Conservation (phyloP, 2,329 filamentous ascomycete species). For the Claviceps monticola region DNA sequence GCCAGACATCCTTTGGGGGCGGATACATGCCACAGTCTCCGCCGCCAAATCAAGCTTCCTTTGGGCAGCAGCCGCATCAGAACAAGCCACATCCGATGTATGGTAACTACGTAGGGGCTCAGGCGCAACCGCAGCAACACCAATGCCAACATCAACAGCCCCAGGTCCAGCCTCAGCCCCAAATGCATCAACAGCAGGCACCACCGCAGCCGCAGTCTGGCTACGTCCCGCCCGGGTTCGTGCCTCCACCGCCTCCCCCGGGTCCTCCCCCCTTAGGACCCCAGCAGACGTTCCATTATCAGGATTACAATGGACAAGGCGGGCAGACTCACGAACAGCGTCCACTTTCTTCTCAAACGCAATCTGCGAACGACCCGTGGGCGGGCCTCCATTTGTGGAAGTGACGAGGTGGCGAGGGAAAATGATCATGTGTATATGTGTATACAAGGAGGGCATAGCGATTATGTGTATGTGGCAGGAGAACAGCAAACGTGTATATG, state of each 20-base stretch:
- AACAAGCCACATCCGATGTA: slow-evolving; percentile 29
- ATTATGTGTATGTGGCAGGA: too few relatives aligned
- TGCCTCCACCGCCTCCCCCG: slow-evolving; percentile 49
- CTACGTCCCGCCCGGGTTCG: slow-evolving; percentile 42
- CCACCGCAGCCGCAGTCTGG: slow-evolving; percentile 19
- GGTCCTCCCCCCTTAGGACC: slow-evolving; percentile 47
- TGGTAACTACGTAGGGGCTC: slow-evolving; percentile 24
- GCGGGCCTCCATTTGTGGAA: slow-evolving; percentile 40
- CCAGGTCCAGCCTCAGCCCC: background rate
- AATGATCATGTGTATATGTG: background rate
- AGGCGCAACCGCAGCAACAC: background rate
- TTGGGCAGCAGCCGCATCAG: slow-evolving; percentile 24
- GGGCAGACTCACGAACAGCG: slow-evolving; percentile 7
- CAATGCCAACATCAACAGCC: background rate
- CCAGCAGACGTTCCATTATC: slow-evolving; percentile 47
- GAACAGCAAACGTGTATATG: too few relatives aligned
- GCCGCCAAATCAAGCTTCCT: slow-evolving; percentile 43
- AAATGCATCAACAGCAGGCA: background rate
- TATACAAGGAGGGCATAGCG: too few relatives aligned
- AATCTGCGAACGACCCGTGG: slow-evolving; percentile 35
- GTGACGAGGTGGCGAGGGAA: slow-evolving; percentile 10
- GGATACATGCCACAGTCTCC: slow-evolving; percentile 29
- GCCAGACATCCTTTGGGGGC: slow-evolving; percentile 37
- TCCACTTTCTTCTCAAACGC: slow-evolving; percentile 16
- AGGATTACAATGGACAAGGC: slow-evolving; percentile 20